Percentiles rank a stretch among this genome's conserved stretches.
These are phyloP conservation scores for Podila clonocystis DNA, from an alignment of 192 early-diverging fungal species.

Conservation along the genomic window DNA sequence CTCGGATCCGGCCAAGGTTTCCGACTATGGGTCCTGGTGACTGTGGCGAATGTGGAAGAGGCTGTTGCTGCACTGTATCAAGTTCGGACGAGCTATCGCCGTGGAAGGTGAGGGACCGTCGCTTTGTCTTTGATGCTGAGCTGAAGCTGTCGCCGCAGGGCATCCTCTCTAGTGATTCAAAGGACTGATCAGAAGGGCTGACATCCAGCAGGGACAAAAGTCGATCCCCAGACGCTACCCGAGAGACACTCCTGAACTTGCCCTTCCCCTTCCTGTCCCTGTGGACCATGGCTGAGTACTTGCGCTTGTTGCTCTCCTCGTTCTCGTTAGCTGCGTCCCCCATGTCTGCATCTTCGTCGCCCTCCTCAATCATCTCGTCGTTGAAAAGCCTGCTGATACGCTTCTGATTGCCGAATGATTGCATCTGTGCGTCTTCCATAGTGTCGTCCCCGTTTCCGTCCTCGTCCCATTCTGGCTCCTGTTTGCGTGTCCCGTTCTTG, in stretches of 20 bases:
- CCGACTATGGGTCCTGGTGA: too few relatives aligned
- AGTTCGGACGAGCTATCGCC: too few relatives aligned
- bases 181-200: too few relatives aligned
- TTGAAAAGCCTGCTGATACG: background rate
- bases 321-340: background rate
- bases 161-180: too few relatives aligned
- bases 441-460: background rate
- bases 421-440: background rate
- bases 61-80: background rate
- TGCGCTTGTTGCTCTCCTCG: background rate
- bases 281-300: too few relatives aligned
- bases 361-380: constrained; percentile 5
- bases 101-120: background rate
- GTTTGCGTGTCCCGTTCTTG: constrained; percentile 29
- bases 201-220: too few relatives aligned
- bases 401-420: background rate
- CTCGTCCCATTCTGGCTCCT: constrained; percentile 16
- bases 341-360: constrained; percentile 5
- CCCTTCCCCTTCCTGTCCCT: background rate
- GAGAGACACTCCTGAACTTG: background rate
- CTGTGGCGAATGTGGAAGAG: background rate
- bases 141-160: background rate
- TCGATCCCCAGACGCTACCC: too few relatives aligned
- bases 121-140: background rate
- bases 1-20: constrained; percentile 14